These are phyloP conservation scores for Dictyostelium firmibasis DNA, from an alignment of 78 protist species.

Conservation along the genomic window DNA sequence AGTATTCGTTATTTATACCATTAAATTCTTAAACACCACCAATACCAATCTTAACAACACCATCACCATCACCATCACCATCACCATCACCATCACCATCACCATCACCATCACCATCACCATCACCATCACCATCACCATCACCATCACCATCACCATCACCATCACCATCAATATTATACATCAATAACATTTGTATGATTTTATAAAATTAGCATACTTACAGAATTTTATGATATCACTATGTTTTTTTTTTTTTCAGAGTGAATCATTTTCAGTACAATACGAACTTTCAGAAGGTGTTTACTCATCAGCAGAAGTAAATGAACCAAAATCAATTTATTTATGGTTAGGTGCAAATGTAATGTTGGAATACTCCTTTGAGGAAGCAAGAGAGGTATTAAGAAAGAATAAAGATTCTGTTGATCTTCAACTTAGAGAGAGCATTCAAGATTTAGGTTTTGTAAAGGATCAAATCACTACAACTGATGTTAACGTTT, in stretches of 20 bases:
- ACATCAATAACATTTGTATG: too few relatives aligned
- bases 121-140: background rate
- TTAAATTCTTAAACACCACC: too few relatives aligned
- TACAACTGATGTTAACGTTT: constrained; percentile 83
- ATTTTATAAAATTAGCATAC: too few relatives aligned
- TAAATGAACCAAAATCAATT: constrained; percentile 72
- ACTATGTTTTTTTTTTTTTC: background rate
- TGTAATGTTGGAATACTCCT: constrained; percentile 88
- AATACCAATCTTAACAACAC: too few relatives aligned
- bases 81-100: too few relatives aligned
- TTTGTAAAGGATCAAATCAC: constrained; percentile 87
- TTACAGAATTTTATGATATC: background rate
- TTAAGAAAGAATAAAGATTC: constrained; percentile 55
- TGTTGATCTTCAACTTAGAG: constrained; percentile 58
- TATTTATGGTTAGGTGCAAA: constrained; percentile 92
- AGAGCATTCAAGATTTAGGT: constrained; percentile 78
- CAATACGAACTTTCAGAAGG: constrained; percentile 76
- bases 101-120: too few relatives aligned
- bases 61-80: too few relatives aligned
- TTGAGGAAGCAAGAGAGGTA: constrained; percentile 84
- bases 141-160: background rate
- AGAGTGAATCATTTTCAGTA: constrained; percentile 41
- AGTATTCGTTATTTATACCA: too few relatives aligned
- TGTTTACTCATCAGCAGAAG: constrained; percentile 71
- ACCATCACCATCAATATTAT: background rate